These are phyloP conservation scores for Ceratocystis harringtonii DNA, from an alignment of 2,329 filamentous ascomycete species.

Conservation along the genomic window DNA sequence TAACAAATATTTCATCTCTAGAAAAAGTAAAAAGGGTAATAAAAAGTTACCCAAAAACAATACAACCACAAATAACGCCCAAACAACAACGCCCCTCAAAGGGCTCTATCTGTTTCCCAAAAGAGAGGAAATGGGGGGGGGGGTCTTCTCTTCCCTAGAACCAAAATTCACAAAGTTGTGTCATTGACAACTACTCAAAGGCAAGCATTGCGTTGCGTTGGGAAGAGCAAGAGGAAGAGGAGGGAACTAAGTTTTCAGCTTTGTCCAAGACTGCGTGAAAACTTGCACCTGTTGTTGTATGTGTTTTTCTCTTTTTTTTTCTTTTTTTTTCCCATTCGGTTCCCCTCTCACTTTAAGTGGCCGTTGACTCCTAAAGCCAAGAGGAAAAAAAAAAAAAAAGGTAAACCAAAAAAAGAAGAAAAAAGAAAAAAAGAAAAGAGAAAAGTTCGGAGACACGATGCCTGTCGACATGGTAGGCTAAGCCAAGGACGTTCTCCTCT, in stretches of 20 bases:
- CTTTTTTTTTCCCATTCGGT: no score
- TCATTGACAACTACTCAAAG: no score
- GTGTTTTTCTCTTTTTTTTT: no score
- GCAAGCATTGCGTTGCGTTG: not conserved
- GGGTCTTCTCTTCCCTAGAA: no score
- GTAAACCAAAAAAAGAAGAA: not conserved
- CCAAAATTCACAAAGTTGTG: no score
- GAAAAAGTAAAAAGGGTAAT: not conserved
- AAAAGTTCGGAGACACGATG: conserved; percentile 1
- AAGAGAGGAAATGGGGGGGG: not conserved
- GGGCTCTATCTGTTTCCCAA: not conserved
- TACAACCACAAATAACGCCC: not conserved
- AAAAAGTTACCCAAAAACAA: not conserved
- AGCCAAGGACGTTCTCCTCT: not conserved
- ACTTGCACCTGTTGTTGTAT: no score
- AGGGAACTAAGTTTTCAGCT: not conserved
- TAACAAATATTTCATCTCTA: not conserved
- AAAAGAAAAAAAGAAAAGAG: not conserved
- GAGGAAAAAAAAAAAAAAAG: not conserved
- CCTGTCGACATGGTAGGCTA: not conserved
- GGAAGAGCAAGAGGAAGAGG: not conserved
- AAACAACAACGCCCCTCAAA: not conserved
- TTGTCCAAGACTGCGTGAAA: no score
- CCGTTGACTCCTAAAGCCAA: no score
- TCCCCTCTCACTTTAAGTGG: no score